phyloP scores from a whole-genome alignment of 2,329 filamentous ascomycete genomes.

The Ceratocystis papillata region DNA sequence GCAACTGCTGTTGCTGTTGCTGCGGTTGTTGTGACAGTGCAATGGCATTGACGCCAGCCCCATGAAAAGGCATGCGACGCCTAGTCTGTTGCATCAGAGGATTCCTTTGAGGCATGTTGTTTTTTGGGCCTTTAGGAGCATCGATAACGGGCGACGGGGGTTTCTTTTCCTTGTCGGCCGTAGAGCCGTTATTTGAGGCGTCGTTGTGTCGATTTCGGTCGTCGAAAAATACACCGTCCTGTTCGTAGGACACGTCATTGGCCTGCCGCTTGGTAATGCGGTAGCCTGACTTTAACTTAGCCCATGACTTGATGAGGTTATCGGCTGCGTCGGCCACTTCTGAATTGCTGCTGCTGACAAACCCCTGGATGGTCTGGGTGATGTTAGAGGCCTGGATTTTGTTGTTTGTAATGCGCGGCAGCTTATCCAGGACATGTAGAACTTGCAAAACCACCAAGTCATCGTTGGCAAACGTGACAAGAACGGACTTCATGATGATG shows the following conservation, averaged over 20 bases:
- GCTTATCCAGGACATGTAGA: conserved; percentile 74
- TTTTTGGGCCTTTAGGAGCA: conserved; percentile 50
- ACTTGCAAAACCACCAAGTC: conserved; percentile 82
- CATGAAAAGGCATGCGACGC: conserved; percentile 38
- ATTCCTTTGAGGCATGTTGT: conserved; percentile 46
- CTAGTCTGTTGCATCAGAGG: conserved; percentile 10
- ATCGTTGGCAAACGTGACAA: conserved; percentile 80
- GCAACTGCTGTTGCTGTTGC: neutral
- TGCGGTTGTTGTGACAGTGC: conserved; percentile 30
- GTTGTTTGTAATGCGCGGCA: conserved; percentile 86
- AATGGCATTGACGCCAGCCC: conserved; percentile 29
- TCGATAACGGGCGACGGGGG: conserved; percentile 47
- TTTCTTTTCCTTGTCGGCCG: conserved; percentile 38
- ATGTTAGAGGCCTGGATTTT: conserved; percentile 97
- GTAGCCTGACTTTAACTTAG: conserved; percentile 79
- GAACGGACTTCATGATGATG: conserved; percentile 77
- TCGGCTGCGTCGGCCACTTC: conserved; percentile 62
- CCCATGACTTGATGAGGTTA: conserved; percentile 71
- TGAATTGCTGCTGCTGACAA: conserved; percentile 59
- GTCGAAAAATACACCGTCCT: conserved; percentile 17
- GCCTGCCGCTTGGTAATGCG: conserved; percentile 80
- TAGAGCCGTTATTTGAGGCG: conserved; percentile 28
- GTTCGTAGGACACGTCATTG: conserved; percentile 24
- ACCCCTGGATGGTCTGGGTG: conserved; percentile 62
- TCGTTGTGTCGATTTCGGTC: conserved; percentile 16